These are phyloP conservation scores for Lactifluus hygrophoroides DNA, from an alignment of 768 basidiomycete genomes.

Conservation along the genomic window DNA sequence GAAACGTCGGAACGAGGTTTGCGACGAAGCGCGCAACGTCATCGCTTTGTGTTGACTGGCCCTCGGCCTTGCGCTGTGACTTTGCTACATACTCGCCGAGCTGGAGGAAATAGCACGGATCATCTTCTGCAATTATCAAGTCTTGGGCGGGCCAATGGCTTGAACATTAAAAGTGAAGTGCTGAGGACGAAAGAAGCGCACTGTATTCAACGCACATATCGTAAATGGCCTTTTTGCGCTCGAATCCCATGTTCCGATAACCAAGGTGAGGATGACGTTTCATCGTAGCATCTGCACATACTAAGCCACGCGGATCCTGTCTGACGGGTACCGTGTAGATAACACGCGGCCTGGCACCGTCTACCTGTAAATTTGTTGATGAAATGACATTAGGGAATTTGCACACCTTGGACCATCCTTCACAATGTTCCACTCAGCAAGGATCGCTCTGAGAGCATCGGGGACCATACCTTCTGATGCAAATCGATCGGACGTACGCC, in stretches of 20 bases:
- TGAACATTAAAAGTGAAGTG: background rate
- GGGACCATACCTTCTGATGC: conserved; percentile 54
- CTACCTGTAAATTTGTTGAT: background rate
- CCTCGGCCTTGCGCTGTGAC: conserved; percentile 24
- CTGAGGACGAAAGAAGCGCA: conserved; percentile 22
- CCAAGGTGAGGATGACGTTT: background rate
- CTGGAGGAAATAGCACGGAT: conserved; percentile 76
- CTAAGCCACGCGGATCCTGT: conserved; percentile 75
- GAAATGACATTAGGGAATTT: background rate
- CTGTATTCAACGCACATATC: conserved; percentile 77
- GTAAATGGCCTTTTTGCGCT: conserved; percentile 73
- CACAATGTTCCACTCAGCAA: conserved; percentile 57
- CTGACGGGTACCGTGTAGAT: conserved; percentile 75
- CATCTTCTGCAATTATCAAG: conserved; percentile 75
- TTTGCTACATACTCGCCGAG: conserved; percentile 46
- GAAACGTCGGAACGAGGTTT: conserved; percentile 51
- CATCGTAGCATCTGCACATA: conserved; percentile 28
- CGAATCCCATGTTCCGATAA: conserved; percentile 45
- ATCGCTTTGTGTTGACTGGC: conserved; percentile 21
- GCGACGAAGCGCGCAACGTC: conserved; percentile 42
- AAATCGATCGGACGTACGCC: conserved; percentile 33
- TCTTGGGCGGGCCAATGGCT: conserved; percentile 33
- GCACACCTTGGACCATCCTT: background rate
- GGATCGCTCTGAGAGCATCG: conserved; percentile 46
- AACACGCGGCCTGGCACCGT: conserved; percentile 53